Evolutionary conservation across 129 eudicot genomes (phyloP).

Genomic region (Deinandra increscens): DNA sequence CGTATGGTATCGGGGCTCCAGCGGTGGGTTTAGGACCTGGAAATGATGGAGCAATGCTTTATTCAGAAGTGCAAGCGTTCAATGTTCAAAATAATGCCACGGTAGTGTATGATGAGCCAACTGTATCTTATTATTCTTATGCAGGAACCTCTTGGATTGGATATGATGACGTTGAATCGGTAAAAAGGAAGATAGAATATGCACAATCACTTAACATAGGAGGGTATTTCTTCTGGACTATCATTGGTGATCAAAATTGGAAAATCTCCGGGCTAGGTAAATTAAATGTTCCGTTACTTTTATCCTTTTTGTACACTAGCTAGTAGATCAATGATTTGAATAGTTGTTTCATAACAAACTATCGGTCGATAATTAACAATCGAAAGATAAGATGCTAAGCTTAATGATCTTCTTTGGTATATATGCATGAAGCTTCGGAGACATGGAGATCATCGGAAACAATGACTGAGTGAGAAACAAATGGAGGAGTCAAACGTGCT

Average conservation of each 20-base stretch:
- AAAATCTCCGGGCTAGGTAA: constrained; percentile 61
- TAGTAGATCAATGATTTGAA: no score
- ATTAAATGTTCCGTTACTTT: no score
- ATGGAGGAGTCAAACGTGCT: background rate
- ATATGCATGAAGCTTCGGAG: background rate
- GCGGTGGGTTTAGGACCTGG: constrained; percentile 70
- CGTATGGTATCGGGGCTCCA: constrained; percentile 57
- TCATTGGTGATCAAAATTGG: constrained; percentile 54
- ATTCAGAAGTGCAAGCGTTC: constrained; percentile 38
- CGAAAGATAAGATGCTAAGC: no score
- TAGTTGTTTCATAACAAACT: no score
- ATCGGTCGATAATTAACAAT: no score
- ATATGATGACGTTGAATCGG: constrained; percentile 58
- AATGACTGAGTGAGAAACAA: no score
- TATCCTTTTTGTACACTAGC: no score
- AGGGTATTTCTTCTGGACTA: constrained; percentile 85
- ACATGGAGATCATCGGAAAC: no score
- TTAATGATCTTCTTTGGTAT: background rate
- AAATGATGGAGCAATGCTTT: constrained; percentile 39
- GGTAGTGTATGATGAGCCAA: constrained; percentile 51
- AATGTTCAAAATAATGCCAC: constrained; percentile 48
- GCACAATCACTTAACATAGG: constrained; percentile 55
- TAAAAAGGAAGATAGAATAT: constrained; percentile 40
- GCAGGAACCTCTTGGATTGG: constrained; percentile 66
- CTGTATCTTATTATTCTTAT: constrained; percentile 58